Base-by-base conservation (phyloP, 805 yeast species). In the Danielia reshetovae region DNA sequence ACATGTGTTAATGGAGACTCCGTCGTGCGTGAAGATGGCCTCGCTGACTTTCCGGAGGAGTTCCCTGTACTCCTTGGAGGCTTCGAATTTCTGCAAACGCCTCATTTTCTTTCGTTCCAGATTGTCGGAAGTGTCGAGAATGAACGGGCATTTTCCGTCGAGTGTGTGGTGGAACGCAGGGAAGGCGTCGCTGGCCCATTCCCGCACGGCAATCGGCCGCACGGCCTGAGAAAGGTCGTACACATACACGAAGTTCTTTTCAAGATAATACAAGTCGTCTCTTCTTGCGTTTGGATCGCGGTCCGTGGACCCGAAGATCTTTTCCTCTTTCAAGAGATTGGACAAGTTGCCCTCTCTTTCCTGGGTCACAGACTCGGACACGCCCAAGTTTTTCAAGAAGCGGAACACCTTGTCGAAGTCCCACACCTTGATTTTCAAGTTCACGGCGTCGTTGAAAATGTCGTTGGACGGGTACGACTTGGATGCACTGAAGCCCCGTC, bases 241-340 rank as follows among this genome's bases (percentile, higher is more conserved):
- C 24, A 87, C 81, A 45, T 82, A 79, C 18, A 87, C 64, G 58
- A 80, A 87, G 35, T 65, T 62, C 24, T 81, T 79, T 32, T 79
- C 79, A 57, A 93, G 85, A 55, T 85, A 85, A 52, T 81, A 80
- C 50, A 83, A 75, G 54, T 90, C 96, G 48, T 85, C 95, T 37
- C 96, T 69, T 45, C 74, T 79, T 2, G 94, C 93, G 42, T 70
- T 74, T 9, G 94, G 93, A 55, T 89, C 96, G 45, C 95, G 75
- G 57, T 89, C 97, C 24, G 82, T 74, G 0, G 95, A 84, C 9
- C 96, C 97, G 55, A 77, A 79, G 10, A 85, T 60, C 51, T 85
- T 85, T 54, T 93, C 98, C 52, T 86, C 88, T 43, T 80, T 79
- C 48, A 90, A 70, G 43, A 90, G 67, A 31, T 81, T 75, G 32